phyloP scores from a whole-genome alignment of 2,329 filamentous ascomycete species.

The Colletotrichum tamarilloi region DNA sequence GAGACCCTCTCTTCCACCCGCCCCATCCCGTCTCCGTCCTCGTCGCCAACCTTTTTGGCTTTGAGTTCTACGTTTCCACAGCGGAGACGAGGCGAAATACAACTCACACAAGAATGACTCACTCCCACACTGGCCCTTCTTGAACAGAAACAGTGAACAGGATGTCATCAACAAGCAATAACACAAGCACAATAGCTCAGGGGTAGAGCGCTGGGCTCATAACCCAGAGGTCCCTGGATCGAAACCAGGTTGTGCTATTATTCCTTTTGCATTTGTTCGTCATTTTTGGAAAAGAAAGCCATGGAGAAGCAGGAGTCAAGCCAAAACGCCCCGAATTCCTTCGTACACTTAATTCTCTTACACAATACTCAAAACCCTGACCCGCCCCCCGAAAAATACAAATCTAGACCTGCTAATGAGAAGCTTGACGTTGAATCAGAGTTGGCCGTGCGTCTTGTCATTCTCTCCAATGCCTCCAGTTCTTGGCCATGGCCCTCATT shows the following conservation, averaged over 20 bases:
- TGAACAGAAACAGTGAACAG: background rate
- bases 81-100: background rate
- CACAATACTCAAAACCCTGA: no score
- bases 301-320: no score
- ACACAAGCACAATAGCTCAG: slow-evolving; percentile 30
- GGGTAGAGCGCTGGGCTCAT: slow-evolving; percentile 36
- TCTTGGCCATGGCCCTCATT: no score
- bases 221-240: slow-evolving; percentile 36
- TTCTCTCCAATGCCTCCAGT: no score
- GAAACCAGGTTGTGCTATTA: slow-evolving; percentile 35
- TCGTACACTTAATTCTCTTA: no score
- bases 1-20: background rate
- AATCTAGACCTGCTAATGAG: no score
- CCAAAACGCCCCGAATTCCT: no score
- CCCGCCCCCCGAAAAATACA: no score
- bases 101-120: background rate
- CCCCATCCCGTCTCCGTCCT: slow-evolving; percentile 2
- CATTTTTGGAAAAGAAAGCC: no score
- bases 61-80: background rate
- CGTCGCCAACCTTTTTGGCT: slow-evolving; percentile 25
- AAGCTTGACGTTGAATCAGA: no score
- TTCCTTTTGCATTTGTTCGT: no score
- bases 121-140: background rate
- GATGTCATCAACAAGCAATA: background rate
- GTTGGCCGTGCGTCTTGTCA: no score